A percentile compares a stretch with the other conserved stretches of the same genome.
Evolutionary conservation across 768 basidiomycete species (phyloP).

Genomic region (Boletus speciosus): DNA sequence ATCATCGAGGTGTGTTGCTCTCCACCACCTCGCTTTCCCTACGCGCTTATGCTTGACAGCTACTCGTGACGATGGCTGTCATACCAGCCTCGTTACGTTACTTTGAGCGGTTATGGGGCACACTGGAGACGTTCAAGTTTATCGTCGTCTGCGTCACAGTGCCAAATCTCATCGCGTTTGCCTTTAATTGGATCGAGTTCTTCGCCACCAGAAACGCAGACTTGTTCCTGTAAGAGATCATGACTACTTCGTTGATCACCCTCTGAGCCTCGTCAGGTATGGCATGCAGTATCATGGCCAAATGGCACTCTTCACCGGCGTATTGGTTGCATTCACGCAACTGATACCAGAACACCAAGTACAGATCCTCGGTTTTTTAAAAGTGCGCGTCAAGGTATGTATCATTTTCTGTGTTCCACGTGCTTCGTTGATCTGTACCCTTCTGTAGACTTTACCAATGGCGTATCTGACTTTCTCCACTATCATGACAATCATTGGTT

Average conservation of each 20-base stretch:
- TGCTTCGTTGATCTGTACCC: conserved; percentile 1
- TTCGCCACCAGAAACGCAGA: conserved; percentile 65
- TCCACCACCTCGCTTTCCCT: not conserved
- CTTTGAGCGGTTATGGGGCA: conserved; percentile 93
- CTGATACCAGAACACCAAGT: conserved; percentile 98
- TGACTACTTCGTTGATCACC: conserved; percentile 3
- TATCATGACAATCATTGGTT: conserved; percentile 75
- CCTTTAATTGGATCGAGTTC: conserved; percentile 86
- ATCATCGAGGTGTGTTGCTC: conserved; percentile 69
- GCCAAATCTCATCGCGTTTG: conserved; percentile 87
- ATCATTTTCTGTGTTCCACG: not conserved
- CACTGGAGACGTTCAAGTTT: conserved; percentile 81
- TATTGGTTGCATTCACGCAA: conserved; percentile 96
- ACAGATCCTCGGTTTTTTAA: conserved; percentile 81
- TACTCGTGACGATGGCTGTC: conserved; percentile 69
- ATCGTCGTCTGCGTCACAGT: conserved; percentile 71
- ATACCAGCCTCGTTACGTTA: conserved; percentile 85
- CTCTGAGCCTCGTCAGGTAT: conserved; percentile 49
- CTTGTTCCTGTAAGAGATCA: conserved; percentile 65
- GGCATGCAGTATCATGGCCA: conserved; percentile 90
- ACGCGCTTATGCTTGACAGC: conserved; percentile 42
- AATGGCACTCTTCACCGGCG: conserved; percentile 83
- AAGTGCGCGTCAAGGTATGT: conserved; percentile 83
- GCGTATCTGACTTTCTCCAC: conserved; percentile 88
- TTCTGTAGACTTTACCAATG: conserved; percentile 84